Evolutionary conservation across 176 grass and related monocot genomes (phyloP).

Genomic region (Stipa capillata): DNA sequence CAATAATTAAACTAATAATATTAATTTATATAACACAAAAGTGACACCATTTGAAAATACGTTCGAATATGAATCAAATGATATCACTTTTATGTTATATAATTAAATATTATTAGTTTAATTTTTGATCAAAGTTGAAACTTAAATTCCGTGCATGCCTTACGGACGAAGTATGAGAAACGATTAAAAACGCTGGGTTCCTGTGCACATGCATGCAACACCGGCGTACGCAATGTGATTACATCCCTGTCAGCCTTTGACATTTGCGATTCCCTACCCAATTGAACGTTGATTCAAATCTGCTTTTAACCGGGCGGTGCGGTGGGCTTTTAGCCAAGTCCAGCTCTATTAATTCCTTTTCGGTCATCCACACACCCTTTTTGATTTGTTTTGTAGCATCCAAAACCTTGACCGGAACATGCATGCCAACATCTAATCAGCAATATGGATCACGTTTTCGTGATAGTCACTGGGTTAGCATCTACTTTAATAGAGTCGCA

Average conservation of each 20-base stretch:
- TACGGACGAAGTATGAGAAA: too few relatives aligned
- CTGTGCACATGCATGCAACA: not conserved
- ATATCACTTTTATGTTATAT: too few relatives aligned
- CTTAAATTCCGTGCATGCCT: too few relatives aligned
- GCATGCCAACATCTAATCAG: not conserved
- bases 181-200: not conserved
- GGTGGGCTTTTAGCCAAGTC: not conserved
- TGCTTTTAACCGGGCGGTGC: not conserved
- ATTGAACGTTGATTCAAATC: not conserved
- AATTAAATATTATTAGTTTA: too few relatives aligned
- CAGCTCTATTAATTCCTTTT: not conserved
- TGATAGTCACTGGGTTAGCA: not conserved
- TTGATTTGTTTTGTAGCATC: not conserved
- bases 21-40: too few relatives aligned
- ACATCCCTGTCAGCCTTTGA: slow-evolving; percentile 10
- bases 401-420: not conserved
- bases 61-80: too few relatives aligned
- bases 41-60: too few relatives aligned
- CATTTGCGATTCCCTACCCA: not conserved
- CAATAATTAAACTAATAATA: too few relatives aligned
- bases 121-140: too few relatives aligned
- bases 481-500: not conserved
- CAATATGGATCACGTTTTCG: not conserved
- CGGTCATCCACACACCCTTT: not conserved
- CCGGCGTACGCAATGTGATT: not conserved